Conservation (phyloP, 2,329 filamentous ascomycete species). For the Clarireedia monteithiana region DNA sequence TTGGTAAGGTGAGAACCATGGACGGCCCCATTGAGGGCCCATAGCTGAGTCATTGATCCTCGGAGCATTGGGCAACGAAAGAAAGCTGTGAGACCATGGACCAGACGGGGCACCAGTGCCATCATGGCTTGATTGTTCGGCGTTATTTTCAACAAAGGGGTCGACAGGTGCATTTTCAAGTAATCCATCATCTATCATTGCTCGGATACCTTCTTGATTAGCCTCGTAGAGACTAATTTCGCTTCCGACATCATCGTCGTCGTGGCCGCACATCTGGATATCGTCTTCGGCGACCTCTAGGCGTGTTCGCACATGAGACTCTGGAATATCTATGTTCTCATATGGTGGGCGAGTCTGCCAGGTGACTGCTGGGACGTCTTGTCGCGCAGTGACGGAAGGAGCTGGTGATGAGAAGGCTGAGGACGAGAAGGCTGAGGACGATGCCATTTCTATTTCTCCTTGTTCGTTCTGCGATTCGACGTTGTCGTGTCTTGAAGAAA, state of each 20-base stretch:
- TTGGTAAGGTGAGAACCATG: neutral
- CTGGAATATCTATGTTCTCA: neutral
- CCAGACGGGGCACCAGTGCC: neutral
- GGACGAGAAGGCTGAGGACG: neutral
- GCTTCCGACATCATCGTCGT: constrained; percentile 11
- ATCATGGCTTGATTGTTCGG: neutral
- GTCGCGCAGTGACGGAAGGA: neutral
- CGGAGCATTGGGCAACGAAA: no score
- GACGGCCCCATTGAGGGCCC: no score
- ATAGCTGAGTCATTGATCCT: no score
- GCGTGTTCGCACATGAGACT: constrained; percentile 4
- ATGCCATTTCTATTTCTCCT: neutral
- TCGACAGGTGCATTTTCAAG: neutral
- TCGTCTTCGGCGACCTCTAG: neutral
- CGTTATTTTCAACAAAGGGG: neutral
- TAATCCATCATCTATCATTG: constrained; percentile 16
- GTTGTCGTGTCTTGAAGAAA: neutral
- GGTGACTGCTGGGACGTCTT: neutral
- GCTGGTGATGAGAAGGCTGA: neutral
- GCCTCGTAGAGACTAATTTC: constrained; percentile 22
- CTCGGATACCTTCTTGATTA: constrained; percentile 18
- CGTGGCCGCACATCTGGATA: neutral
- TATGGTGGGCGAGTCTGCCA: neutral
- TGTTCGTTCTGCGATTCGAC: neutral
- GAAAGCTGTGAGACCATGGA: neutral